Evolutionary conservation across 129 eudicot species (phyloP).

Genomic region (Dittrichia graveolens): DNA sequence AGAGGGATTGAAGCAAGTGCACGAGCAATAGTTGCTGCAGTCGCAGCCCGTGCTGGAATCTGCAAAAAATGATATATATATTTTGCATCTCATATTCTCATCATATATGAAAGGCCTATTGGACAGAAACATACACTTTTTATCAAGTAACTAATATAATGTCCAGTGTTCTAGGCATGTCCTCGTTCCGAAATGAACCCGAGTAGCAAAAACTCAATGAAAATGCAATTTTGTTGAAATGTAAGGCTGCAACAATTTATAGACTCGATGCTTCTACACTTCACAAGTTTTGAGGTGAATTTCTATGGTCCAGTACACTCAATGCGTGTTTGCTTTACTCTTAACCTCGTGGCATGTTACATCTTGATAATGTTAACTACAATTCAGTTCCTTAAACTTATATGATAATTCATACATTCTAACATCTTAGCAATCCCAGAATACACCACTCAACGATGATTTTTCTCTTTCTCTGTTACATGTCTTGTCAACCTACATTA

Average conservation of each 20-base stretch:
- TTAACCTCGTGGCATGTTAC: conserved; percentile 1
- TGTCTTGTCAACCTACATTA: conserved; percentile 1
- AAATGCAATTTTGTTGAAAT: conserved; percentile 12
- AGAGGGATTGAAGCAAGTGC: conserved; percentile 93
- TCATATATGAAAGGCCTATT: conserved; percentile 21
- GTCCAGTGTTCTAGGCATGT: neutral
- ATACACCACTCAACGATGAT: neutral
- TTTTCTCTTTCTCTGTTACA: conserved; percentile 1
- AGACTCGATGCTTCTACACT: conserved; percentile 12
- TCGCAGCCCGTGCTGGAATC: conserved; percentile 97
- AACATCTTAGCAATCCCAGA: conserved; percentile 10
- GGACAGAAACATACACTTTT: neutral
- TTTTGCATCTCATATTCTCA: conserved; percentile 4
- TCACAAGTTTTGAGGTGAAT: neutral
- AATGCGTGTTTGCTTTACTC: conserved; percentile 14
- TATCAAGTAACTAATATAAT: conserved; percentile 18
- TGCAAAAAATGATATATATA: conserved; percentile 25
- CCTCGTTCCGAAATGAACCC: conserved; percentile 4
- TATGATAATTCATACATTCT: neutral
- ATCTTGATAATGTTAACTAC: conserved; percentile 9
- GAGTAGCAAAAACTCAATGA: neutral
- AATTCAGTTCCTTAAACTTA: neutral
- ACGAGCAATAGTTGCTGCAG: conserved; percentile 96
- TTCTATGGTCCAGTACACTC: conserved; percentile 15
- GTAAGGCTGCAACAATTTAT: neutral